A percentile compares a stretch with the other conserved stretches of the same genome.
Conservation (phyloP, 1,139 yeast genomes). For the Nakaseomyces kungkrabaensis region DNA sequence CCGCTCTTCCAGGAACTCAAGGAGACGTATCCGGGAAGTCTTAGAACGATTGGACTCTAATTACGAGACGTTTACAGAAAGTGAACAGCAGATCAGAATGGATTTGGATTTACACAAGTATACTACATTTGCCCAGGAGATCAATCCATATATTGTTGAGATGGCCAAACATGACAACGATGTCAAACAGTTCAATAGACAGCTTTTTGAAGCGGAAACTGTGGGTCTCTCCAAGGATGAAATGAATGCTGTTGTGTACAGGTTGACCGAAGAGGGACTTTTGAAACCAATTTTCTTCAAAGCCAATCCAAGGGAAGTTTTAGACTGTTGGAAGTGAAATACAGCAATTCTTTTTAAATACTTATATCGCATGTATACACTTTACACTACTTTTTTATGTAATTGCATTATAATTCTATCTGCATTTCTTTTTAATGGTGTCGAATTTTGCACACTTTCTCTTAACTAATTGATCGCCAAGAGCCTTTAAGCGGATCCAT, state of each 20-base stretch:
- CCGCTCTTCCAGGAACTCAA: background rate
- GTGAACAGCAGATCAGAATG: background rate
- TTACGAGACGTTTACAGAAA: background rate
- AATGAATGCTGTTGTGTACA: constrained; percentile 11
- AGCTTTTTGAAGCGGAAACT: constrained; percentile 10
- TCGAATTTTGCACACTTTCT: background rate
- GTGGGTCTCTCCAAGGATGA: constrained; percentile 9
- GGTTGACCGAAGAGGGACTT: constrained; percentile 10
- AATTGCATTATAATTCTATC: background rate
- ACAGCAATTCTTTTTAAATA: background rate
- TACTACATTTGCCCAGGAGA: constrained; percentile 11
- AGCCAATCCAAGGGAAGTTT: constrained; percentile 14
- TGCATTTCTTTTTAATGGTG: background rate
- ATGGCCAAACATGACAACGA: constrained; percentile 19
- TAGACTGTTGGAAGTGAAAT: constrained; percentile 13
- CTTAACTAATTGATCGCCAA: background rate
- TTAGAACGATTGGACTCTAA: background rate
- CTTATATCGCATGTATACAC: too few species aligned
- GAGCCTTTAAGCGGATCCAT: background rate
- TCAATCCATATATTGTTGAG: constrained; percentile 19
- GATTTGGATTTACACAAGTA: background rate
- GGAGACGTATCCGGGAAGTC: constrained; percentile 1
- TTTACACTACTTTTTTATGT: background rate
- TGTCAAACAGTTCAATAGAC: constrained; percentile 12
- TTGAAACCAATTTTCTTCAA: constrained; percentile 19